phyloP scores from a whole-genome alignment of 345 rosid genomes.

The Barbarea vulgaris region DNA sequence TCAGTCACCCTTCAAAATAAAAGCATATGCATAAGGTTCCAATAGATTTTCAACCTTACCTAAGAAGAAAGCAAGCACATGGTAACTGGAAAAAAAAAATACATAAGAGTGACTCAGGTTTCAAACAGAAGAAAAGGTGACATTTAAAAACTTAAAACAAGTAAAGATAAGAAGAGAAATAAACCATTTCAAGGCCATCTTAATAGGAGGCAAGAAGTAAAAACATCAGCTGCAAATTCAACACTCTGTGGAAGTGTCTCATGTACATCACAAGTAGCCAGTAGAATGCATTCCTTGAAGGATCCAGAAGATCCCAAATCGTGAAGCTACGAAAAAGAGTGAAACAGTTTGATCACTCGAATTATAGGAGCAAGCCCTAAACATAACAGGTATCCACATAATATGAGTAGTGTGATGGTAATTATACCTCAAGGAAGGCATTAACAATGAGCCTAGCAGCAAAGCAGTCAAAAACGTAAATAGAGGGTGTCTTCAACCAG shows the following conservation, averaged over 20 bases:
- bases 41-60: too few relatives aligned
- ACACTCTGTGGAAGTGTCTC: constrained; percentile 95
- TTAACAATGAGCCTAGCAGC: constrained; percentile 90
- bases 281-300: constrained; percentile 74
- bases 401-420: neutral
- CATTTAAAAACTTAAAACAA: too few relatives aligned
- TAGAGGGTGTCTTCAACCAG: constrained; percentile 86
- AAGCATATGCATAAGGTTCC: too few relatives aligned
- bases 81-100: too few relatives aligned
- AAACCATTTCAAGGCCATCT: constrained; percentile 95
- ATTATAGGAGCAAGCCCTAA: neutral
- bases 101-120: too few relatives aligned
- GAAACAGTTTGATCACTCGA: constrained; percentile 1
- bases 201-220: constrained; percentile 95
- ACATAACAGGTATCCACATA: neutral
- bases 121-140: too few relatives aligned
- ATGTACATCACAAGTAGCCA: constrained; percentile 93
- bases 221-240: constrained; percentile 93
- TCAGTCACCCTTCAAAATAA: too few relatives aligned
- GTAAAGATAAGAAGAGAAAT: constrained; percentile 7
- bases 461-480: constrained; percentile 93
- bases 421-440: constrained; percentile 73
- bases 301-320: constrained; percentile 68
- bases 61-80: too few relatives aligned
- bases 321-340: constrained; percentile 54